These are phyloP conservation scores for Sugiyamaella sp. DNA, from an alignment of 1,139 yeast genomes.

Conservation along the genomic window DNA sequence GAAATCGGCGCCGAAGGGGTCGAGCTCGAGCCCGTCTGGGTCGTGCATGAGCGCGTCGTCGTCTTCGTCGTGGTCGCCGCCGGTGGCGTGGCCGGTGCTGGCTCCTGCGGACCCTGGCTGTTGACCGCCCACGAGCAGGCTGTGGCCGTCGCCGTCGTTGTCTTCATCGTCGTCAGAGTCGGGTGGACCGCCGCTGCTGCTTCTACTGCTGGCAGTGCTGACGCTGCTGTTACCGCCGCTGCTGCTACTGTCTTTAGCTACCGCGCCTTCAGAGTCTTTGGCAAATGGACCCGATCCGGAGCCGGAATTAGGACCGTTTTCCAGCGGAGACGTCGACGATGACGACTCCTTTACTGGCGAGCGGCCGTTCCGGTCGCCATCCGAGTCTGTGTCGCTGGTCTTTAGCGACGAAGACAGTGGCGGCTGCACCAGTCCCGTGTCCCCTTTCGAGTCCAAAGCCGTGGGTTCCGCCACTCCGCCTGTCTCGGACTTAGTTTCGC, in stretches of 20 bases:
- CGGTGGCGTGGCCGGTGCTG: not conserved
- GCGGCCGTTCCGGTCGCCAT: not conserved
- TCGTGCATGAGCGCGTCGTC: conserved; percentile 15
- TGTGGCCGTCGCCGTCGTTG: not conserved
- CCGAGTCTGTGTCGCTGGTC: not conserved
- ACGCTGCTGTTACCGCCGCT: conserved; percentile 6
- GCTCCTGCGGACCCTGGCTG: too few relatives aligned
- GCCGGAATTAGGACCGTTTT: too few relatives aligned
- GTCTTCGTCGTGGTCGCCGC: not conserved
- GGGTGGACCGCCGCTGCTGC: not conserved
- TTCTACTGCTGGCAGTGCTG: not conserved
- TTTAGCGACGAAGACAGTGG: not conserved
- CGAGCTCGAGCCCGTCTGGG: conserved; percentile 18
- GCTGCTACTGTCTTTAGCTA: not conserved
- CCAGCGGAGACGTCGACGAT: not conserved
- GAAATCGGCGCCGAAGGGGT: conserved; percentile 22
- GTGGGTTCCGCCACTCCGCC: not conserved
- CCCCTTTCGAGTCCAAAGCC: not conserved
- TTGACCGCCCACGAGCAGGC: conserved; percentile 5
- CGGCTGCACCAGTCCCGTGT: not conserved
- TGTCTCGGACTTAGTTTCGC: too few relatives aligned
- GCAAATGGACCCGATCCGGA: too few relatives aligned
- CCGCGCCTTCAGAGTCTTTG: not conserved
- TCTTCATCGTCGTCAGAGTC: not conserved
- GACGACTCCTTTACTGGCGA: not conserved